Conservation (phyloP, 2,329 filamentous ascomycete species). For the Ophiocordyceps sinensis region DNA sequence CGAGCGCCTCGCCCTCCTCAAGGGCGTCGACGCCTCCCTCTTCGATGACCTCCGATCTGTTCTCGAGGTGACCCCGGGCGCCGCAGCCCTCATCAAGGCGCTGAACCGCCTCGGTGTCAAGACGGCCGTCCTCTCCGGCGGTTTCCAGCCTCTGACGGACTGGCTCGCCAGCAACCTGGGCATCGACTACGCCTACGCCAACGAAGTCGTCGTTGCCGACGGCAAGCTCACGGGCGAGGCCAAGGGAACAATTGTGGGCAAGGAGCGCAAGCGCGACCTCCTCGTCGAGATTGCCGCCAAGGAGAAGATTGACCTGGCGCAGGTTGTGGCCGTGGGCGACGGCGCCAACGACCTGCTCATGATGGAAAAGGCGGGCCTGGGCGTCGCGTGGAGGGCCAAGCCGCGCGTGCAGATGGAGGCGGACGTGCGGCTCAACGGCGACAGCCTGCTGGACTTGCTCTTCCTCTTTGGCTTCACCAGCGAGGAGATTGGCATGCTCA, state of each 20-base stretch:
- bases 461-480: slow-evolving; percentile 59
- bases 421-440: slow-evolving; percentile 55
- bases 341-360: slow-evolving; percentile 74
- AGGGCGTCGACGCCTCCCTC: slow-evolving; percentile 63
- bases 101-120: slow-evolving; percentile 70
- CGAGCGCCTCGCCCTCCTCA: slow-evolving; percentile 66
- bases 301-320: slow-evolving; percentile 49
- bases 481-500: slow-evolving; percentile 33
- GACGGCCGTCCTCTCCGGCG: slow-evolving; percentile 82
- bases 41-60: slow-evolving; percentile 63
- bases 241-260: slow-evolving; percentile 58
- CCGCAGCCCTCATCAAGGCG: slow-evolving; percentile 55
- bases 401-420: slow-evolving; percentile 68
- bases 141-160: slow-evolving; percentile 75
- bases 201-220: slow-evolving; percentile 57
- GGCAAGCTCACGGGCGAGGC: slow-evolving; percentile 57
- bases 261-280: slow-evolving; percentile 58
- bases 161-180: slow-evolving; percentile 74
- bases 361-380: slow-evolving; percentile 61
- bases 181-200: slow-evolving; percentile 79
- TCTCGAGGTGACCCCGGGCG: slow-evolving; percentile 72
- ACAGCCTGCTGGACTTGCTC: slow-evolving; percentile 55
- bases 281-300: slow-evolving; percentile 55
- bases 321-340: slow-evolving; percentile 64
- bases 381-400: slow-evolving; percentile 76